Evolutionary conservation across 176 grass and related monocot species (phyloP), one percentile per base, ranked within the genome.

Genomic region (Puya raimondii): DNA sequence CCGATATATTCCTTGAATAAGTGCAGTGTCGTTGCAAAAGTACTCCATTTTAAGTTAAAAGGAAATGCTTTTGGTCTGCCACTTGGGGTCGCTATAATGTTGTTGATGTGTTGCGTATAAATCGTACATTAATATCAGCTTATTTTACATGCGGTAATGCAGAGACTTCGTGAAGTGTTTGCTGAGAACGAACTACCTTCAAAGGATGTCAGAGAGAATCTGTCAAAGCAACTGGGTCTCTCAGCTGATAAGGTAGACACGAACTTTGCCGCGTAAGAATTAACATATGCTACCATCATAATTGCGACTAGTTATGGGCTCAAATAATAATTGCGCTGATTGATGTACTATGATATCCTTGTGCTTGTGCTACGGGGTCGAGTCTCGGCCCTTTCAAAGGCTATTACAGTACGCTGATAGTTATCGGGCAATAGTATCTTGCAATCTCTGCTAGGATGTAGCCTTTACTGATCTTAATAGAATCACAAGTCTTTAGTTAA

Each of bases 181-280:
- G 78, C 88, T 78, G 82, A 85, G 78, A 96, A 83, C 68, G 88
- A 96, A 78, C 92, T 96, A 73, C 92, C 92, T 64, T 54, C 92
- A 53, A 85, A 86, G 8, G 65, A 74, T 76, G 81, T 89, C 42
- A 96, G 89, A 80, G 88, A 96, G 64, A 86, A 80, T 74, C 79
- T 96, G n/a, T 80, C 92, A 58, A 84, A 67, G 22, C 75, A 89
- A 80, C 80, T 91, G 81, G 85, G 74, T 51, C 82, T 96, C 81
- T 84, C 88, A 69, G 82, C 68, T 76, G 86, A 96, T 78, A 96
- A 96, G 92, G 92, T 96, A 71, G 18, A 25, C 50, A 66, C 16
- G 29, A 67, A 71, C 70, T 74, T 68, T 76, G 2, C 26, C 47
- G 76, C 5, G 10, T 77, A n/a, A 51, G 22, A 23, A 21, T 70